Percentiles rank a stretch among this genome's conserved stretches.
Conservation (phyloP, 352 stramenopile genomes). For the Phytopythium delawarense region DNA sequence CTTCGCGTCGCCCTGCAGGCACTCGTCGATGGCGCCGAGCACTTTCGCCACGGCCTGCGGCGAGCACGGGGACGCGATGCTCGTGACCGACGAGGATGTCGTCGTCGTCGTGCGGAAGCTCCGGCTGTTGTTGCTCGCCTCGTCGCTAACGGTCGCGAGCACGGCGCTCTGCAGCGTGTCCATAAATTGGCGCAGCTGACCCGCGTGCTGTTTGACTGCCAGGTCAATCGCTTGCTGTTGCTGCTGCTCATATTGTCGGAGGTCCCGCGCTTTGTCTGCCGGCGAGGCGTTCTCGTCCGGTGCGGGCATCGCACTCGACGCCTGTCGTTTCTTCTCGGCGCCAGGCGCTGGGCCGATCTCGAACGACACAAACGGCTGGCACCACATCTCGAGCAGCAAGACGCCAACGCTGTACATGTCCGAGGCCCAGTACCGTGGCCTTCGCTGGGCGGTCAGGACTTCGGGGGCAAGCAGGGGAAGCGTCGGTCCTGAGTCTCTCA, state of each 20-base stretch:
- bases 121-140: slow-evolving; percentile 27
- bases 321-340: background rate
- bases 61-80: slow-evolving; percentile 2
- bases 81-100: slow-evolving; percentile 21
- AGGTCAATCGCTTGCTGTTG: slow-evolving; percentile 1
- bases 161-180: slow-evolving; percentile 28
- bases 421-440: slow-evolving; percentile 25
- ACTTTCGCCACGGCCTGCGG: slow-evolving; percentile 34
- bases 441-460: slow-evolving; percentile 24
- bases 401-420: slow-evolving; percentile 64
- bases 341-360: slow-evolving; percentile 14
- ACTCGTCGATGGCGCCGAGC: slow-evolving; percentile 43
- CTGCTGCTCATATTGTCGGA: slow-evolving; percentile 2
- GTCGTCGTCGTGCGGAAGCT: slow-evolving; percentile 43
- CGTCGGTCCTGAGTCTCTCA: slow-evolving; percentile 13
- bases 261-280: slow-evolving; percentile 16
- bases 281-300: slow-evolving; percentile 16
- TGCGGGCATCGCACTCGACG: background rate
- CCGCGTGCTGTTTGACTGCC: slow-evolving; percentile 19
- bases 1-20: slow-evolving; percentile 52
- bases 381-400: slow-evolving; percentile 55
- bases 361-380: slow-evolving; percentile 37
- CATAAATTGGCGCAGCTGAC: slow-evolving; percentile 45
- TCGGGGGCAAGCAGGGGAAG: slow-evolving; percentile 47
- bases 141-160: slow-evolving; percentile 24